phyloP scores from a whole-genome alignment of 805 yeast species.

The Hanseniaspora occidentalis region DNA sequence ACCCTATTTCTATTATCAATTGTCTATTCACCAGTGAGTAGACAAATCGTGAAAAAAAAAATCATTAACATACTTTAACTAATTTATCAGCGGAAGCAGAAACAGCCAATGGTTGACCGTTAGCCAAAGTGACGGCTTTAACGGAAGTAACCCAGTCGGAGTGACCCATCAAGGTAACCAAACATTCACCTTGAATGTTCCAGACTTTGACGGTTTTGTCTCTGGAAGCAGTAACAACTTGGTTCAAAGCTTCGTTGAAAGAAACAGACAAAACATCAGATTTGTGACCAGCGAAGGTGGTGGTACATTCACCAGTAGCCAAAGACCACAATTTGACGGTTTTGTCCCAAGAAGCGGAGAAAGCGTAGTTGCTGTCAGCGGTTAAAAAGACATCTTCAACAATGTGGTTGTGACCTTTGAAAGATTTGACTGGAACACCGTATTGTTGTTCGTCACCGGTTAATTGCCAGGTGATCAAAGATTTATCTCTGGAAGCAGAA shows the following conservation, averaged over 20 bases:
- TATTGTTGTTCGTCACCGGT: constrained; percentile 91
- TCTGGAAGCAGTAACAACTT: constrained; percentile 97
- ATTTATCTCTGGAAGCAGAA: constrained; percentile 98
- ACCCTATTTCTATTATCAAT: not conserved
- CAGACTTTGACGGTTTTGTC: constrained; percentile 98
- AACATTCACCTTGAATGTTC: constrained; percentile 97
- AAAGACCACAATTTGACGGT: constrained; percentile 98
- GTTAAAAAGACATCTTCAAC: constrained; percentile 96
- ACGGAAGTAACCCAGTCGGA: constrained; percentile 98
- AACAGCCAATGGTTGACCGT: constrained; percentile 59
- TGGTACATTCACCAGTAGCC: constrained; percentile 83
- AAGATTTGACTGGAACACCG: constrained; percentile 96
- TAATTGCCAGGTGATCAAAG: constrained; percentile 96
- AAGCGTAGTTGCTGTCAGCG: constrained; percentile 94
- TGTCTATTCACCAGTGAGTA: not conserved
- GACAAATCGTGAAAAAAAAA: constrained; percentile 2
- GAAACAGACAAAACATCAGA: constrained; percentile 96
- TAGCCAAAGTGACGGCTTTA: constrained; percentile 59
- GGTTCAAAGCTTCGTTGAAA: constrained; percentile 91
- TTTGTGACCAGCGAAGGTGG: constrained; percentile 96
- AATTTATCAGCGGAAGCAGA: constrained; percentile 99
- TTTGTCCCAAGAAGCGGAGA: constrained; percentile 99
- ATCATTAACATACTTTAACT: constrained; percentile 79
- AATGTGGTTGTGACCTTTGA: constrained; percentile 98
- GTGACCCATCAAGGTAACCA: constrained; percentile 91